A percentile compares a stretch with the other conserved stretches of the same genome.
phyloP scores from a whole-genome alignment of 441 rosid genomes.

The Populus hybrid region DNA sequence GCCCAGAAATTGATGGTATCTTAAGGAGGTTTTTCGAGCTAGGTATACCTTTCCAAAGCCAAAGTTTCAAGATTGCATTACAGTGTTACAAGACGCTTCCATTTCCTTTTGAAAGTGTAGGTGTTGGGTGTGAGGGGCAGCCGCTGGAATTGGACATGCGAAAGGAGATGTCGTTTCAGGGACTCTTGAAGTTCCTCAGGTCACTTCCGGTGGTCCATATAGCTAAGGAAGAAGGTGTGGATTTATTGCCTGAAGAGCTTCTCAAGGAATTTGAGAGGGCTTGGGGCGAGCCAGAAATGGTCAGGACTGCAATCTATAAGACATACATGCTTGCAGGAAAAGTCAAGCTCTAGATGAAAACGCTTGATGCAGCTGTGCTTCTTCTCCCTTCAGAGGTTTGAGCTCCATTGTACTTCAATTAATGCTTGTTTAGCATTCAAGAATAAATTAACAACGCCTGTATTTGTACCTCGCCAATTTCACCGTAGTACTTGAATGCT shows the following conservation, averaged over 20 bases:
- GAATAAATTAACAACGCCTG: too few relatives aligned
- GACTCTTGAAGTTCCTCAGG: slow-evolving; percentile 12
- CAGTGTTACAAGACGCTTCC: slow-evolving; percentile 34
- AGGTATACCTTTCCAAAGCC: slow-evolving; percentile 15
- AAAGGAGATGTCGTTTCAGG: slow-evolving; percentile 25
- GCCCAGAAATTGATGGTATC: slow-evolving; percentile 42
- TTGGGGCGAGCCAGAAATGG: slow-evolving; percentile 33
- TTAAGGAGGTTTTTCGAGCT: slow-evolving; percentile 24
- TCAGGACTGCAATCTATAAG: slow-evolving; percentile 30
- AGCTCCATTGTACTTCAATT: too few relatives aligned
- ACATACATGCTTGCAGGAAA: slow-evolving; percentile 37
- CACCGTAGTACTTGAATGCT: too few relatives aligned
- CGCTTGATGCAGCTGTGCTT: too few relatives aligned
- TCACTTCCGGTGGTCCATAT: slow-evolving; percentile 21
- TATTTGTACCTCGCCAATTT: too few relatives aligned
- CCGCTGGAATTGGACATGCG: slow-evolving; percentile 30
- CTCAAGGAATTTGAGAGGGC: slow-evolving; percentile 19
- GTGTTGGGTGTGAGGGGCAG: slow-evolving; percentile 33
- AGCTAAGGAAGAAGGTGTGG: slow-evolving; percentile 37
- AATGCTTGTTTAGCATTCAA: too few relatives aligned
- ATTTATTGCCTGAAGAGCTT: slow-evolving; percentile 25
- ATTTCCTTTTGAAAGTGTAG: slow-evolving; percentile 38
- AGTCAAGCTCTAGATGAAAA: not conserved
- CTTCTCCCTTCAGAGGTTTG: too few relatives aligned
- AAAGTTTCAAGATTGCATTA: slow-evolving; percentile 6